These are phyloP conservation scores for Xylaria multiplex DNA, from an alignment of 2,329 filamentous ascomycete genomes.

Conservation along the genomic window DNA sequence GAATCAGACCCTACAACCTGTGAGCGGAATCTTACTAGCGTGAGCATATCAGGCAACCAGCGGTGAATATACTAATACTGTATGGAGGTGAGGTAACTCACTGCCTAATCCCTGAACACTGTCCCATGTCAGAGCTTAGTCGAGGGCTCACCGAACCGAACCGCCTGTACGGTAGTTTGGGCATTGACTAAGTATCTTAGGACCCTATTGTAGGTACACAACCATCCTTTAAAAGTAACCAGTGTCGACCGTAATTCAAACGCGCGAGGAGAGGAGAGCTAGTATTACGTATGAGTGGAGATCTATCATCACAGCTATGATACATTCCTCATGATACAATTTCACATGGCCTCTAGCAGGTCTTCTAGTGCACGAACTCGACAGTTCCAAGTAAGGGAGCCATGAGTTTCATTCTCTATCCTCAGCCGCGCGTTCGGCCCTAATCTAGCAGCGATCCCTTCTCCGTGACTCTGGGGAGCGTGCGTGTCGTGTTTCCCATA, in stretches of 20 bases:
- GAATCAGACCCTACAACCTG: background rate
- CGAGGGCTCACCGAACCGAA: background rate
- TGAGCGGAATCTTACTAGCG: conserved; percentile 1
- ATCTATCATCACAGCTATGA: conserved; percentile 15
- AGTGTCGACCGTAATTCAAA: background rate
- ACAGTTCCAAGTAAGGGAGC: conserved; percentile 32
- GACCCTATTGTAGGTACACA: background rate
- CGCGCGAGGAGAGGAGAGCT: conserved; percentile 8
- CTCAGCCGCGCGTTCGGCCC: conserved; percentile 26
- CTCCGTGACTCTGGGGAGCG: conserved; percentile 14
- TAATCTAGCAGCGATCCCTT: conserved; percentile 27
- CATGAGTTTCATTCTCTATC: conserved; percentile 33
- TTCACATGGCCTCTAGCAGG: conserved; percentile 24
- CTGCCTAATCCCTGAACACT: conserved; percentile 1
- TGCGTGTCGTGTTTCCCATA: conserved; percentile 25
- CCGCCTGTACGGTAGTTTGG: background rate
- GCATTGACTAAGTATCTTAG: background rate
- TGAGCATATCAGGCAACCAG: background rate
- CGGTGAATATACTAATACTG: background rate
- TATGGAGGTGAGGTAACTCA: background rate
- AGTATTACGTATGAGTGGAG: conserved; percentile 22
- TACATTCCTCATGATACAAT: conserved; percentile 7
- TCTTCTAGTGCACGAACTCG: conserved; percentile 32
- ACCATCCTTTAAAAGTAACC: background rate
- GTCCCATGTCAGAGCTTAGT: conserved; percentile 3